Conservation (phyloP, 2,329 filamentous ascomycete genomes). For the Epichloe glyceriae region DNA sequence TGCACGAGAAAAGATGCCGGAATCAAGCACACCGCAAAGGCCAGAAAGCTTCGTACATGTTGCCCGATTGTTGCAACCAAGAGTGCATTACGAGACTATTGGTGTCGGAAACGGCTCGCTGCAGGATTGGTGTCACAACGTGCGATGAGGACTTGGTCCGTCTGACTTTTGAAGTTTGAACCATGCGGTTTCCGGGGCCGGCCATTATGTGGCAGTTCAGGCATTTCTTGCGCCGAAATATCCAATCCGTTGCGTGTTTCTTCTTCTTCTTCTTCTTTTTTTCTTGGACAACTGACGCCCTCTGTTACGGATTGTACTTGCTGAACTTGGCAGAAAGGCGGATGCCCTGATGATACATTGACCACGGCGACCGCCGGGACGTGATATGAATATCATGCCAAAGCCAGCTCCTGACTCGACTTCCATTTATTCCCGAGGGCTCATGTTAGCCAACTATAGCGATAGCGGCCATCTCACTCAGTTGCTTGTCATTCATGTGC, state of each 20-base stretch:
- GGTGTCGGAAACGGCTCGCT: slow-evolving; percentile 21
- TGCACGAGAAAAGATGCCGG: neutral
- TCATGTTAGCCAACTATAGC: neutral
- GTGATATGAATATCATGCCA: neutral
- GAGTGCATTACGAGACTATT: slow-evolving; percentile 22
- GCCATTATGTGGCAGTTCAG: neutral
- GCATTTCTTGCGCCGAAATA: neutral
- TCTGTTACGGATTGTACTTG: neutral
- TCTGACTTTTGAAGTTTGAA: neutral
- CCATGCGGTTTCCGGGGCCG: neutral
- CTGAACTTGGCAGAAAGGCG: neutral
- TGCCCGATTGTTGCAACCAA: neutral
- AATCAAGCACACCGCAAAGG: neutral
- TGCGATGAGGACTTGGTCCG: neutral
- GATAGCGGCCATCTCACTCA: neutral
- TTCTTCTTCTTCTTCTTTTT: neutral
- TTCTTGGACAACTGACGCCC: neutral
- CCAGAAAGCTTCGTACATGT: neutral
- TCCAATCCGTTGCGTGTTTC: too few species aligned
- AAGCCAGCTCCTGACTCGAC: neutral
- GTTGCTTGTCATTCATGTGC: neutral
- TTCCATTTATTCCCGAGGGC: neutral
- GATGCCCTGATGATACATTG: neutral
- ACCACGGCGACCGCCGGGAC: neutral
- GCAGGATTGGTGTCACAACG: slow-evolving; percentile 16